Evolutionary conservation across 2,329 filamentous ascomycete genomes (phyloP).

Genomic region (Arachnomyces sp.): DNA sequence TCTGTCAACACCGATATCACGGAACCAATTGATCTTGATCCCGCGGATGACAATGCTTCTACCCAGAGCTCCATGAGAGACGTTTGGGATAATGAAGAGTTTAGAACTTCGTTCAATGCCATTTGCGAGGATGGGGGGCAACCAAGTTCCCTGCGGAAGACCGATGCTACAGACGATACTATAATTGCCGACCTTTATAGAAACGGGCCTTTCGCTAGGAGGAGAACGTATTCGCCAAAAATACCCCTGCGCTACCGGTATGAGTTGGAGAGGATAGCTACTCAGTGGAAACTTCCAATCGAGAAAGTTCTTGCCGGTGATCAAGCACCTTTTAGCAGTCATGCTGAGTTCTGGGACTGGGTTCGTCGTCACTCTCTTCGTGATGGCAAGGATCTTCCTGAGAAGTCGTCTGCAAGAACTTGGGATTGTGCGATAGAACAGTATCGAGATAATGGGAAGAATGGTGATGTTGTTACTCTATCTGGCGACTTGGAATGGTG

Average conservation of each 20-base stretch:
- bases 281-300: constrained; percentile 21
- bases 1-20: constrained; percentile 21
- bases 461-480: constrained; percentile 31
- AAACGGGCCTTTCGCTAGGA: constrained; percentile 30
- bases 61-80: constrained; percentile 20
- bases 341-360: constrained; percentile 28
- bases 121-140: constrained; percentile 11
- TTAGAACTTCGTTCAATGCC: constrained; percentile 6
- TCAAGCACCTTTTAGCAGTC: constrained; percentile 13
- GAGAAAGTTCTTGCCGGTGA: constrained; percentile 23
- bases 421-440: constrained; percentile 29
- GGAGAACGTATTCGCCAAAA: constrained; percentile 17
- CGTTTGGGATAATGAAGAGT: constrained; percentile 16
- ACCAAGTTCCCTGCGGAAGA: constrained; percentile 7
- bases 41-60: not conserved
- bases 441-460: constrained; percentile 22
- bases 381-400: constrained; percentile 19
- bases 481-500: constrained; percentile 36
- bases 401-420: constrained; percentile 22
- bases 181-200: constrained; percentile 23
- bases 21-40: constrained; percentile 13
- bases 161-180: too few species aligned
- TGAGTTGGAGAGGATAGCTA: constrained; percentile 29
- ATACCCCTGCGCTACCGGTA: constrained; percentile 30
- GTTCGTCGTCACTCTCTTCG: constrained; percentile 20